Percentiles rank a stretch among this genome's conserved stretches.
These are phyloP conservation scores for Ambrosia hybrid DNA, from an alignment of 140 eudicot genomes.

Conservation along the genomic window DNA sequence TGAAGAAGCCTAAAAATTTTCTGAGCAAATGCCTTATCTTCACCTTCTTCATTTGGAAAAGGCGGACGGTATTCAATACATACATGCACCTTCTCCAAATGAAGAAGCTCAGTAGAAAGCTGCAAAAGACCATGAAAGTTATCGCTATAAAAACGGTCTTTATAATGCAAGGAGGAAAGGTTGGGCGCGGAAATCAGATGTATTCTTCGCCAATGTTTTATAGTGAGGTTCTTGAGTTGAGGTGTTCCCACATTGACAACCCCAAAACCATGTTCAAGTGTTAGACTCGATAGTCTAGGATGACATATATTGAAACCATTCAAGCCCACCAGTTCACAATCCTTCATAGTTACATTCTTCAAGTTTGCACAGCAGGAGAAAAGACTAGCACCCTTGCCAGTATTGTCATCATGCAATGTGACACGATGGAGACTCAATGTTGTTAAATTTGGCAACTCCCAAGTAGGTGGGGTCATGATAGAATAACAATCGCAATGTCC, in stretches of 20 bases:
- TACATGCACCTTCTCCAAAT: constrained; percentile 15
- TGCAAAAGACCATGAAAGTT: neutral
- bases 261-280: neutral
- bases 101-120: neutral
- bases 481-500: neutral
- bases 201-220: neutral
- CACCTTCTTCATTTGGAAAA: too few relatives aligned
- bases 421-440: too few relatives aligned
- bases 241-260: constrained; percentile 17
- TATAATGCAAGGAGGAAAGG: neutral
- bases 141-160: too few relatives aligned
- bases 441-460: constrained; percentile 14
- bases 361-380: too few relatives aligned
- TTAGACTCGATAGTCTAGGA: constrained; percentile 12
- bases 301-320: neutral
- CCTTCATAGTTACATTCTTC: neutral
- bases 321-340: neutral
- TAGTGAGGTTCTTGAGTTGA: constrained; percentile 16
- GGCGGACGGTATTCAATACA: neutral
- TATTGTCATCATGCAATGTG: too few relatives aligned
- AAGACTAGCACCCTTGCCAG: too few relatives aligned
- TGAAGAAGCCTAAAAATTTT: constrained; percentile 8
- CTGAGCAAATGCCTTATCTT: neutral
- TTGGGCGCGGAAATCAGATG: constrained; percentile 10
- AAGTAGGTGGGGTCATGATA: neutral